Conservation (phyloP, 441 rosid genomes). For the Pelargonium myrrhifolium region DNA sequence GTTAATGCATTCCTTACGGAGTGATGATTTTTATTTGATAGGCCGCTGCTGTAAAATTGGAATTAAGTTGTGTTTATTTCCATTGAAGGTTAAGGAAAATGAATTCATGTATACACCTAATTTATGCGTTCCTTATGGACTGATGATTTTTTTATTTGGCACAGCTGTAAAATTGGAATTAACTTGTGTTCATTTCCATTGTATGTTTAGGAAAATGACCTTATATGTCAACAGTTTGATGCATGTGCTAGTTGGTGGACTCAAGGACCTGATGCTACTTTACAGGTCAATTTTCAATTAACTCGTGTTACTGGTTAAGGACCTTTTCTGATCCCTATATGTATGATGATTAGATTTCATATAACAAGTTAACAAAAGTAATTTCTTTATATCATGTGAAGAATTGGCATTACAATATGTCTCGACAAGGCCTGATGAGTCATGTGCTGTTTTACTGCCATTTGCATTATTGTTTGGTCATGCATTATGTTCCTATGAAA, state of each 20-base stretch:
- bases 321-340: not conserved
- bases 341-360: constrained; percentile 1
- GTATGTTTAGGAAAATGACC: constrained; percentile 35
- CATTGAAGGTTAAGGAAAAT: too few relatives aligned
- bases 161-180: too few relatives aligned
- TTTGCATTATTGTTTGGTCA: not conserved
- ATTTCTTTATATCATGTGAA: not conserved
- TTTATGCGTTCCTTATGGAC: not conserved
- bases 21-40: not conserved
- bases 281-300: constrained; percentile 55
- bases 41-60: too few relatives aligned
- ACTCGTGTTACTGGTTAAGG: not conserved
- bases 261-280: constrained; percentile 81
- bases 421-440: not conserved
- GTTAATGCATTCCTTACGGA: not conserved
- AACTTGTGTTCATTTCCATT: constrained; percentile 5
- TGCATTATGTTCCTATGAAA: not conserved
- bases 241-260: constrained; percentile 99
- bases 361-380: not conserved
- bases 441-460: not conserved
- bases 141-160: not conserved
- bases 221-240: constrained; percentile 72
- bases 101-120: not conserved
- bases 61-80: too few relatives aligned
- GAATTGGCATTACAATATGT: not conserved